Evolutionary conservation across 2,329 filamentous ascomycete species (phyloP), one percentile per base, ranked within the genome.

Genomic region (Ceratocystis ficicola): DNA sequence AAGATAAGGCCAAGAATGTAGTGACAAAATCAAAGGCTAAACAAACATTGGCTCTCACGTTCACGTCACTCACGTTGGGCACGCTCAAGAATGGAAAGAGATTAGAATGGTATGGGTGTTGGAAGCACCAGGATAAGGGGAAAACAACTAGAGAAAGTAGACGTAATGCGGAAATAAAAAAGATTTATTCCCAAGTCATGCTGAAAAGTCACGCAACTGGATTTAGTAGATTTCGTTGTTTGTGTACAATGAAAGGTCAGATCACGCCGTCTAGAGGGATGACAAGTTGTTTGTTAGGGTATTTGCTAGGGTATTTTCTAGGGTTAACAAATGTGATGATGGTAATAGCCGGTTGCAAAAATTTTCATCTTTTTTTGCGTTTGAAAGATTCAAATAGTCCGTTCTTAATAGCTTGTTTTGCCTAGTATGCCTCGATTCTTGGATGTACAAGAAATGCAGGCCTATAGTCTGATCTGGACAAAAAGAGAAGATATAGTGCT

Each of bases 41-140:
- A n/a, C 28, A 36, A 59, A 59, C 55, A 59, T 59, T 52, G 12
- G 30, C 55, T 32, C 48, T 52, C 48, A 52, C 36, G 12, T 41
- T 41, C 36, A 41, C 36, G 20, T 52, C 7, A 52, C 48, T 52
- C 22, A 52, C 48, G 10, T 28, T 41, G 36, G 36, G 20, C 48
- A 12, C 22, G 20, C 48, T 52, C 20, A 25, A 10, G 22, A 28
- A 28, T 28, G 7, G 48, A 28, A 28, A 10, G 8, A 41, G 10
- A 10, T 28, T 28, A 28, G 48, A 10, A 52, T 4, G 22, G 5
- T 48, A 15, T 41, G 3, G 36, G 12, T 15, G 36, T 41, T 41
- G 12, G 10, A 41, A 41, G 12, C 12, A 41, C 3, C 36, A 41
- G 36, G 36, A 41, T 15, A 41, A 12, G 36, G 36, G 12, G 3